Base-by-base conservation (phyloP, 2,329 filamentous ascomycete species). In the Macroventuria anomochaeta region DNA sequence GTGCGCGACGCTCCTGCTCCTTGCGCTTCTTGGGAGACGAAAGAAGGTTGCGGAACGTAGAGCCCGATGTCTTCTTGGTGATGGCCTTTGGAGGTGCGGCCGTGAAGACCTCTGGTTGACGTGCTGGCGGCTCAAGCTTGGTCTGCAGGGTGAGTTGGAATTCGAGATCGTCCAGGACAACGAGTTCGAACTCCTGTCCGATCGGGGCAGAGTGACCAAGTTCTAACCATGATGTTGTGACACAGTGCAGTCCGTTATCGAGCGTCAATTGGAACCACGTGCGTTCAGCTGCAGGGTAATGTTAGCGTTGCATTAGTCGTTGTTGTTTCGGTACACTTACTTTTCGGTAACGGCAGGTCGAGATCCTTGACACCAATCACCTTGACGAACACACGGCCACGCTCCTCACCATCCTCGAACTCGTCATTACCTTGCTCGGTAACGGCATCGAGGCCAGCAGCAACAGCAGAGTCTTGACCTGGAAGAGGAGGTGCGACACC, bases 361-460 rank as follows among this genome's bases (percentile, higher is more conserved):
- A 99, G 83, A 66, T 97, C 93, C 75, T 97, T 97, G 60, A 97
- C 92, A 37, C 93, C 93, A 74, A 97, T 89, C n/a, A 99, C 95
- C 80, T 99, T 99, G 62, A 99, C 93, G 67, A 99, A 99, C 1
- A 99, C 82, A 56, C 95, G 83, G 8, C 95, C 95, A 64, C 95
- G 83, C 76, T 99, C 95, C 53, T 88, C 88, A 46, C 87, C 91
- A 53, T 97, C 93, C 48, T 91, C 88, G 8, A 84, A 83, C 5
- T 82, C 79, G 36, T 83, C 82, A 52, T 81, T 73, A 41, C 91
- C 88, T 56, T 88, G 86, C 68, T 96, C 92, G 3, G 83, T 80
- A 15, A 91, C 82, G 5, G 86, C 82, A 46, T 84, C 85, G 3
- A 91, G 71, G 6, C 77, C 75, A 13, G 84, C 79, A 6, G 84